Base-by-base conservation (phyloP, 2,329 filamentous ascomycete species). In the Xylariaceae sp. region DNA sequence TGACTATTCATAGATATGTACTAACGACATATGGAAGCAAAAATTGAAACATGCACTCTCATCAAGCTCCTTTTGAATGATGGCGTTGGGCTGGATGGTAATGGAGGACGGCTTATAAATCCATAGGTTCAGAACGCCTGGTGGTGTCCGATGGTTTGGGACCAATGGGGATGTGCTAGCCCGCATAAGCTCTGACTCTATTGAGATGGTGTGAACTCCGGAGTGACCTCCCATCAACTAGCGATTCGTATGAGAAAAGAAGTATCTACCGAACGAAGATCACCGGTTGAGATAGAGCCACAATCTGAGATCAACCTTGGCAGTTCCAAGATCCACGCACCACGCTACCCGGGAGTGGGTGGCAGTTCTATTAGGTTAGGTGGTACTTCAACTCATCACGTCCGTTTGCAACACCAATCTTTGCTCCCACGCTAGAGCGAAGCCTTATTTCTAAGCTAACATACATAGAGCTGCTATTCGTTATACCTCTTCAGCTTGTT, bases 21-120 rank as follows among this genome's bases (percentile, higher is more conserved):
- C 21, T 44, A 21, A 4, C 32, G 6, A 37, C 6, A 10, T 29
- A 29, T 29, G 32, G 9, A 7, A 16, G 14, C 32, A 23, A 20
- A n/a, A n/a, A n/a, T n/a, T n/a, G n/a, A n/a, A n/a, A n/a, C n/a
- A n/a, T n/a, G n/a, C n/a, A n/a, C n/a, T n/a, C n/a, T n/a, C n/a
- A n/a, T n/a, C n/a, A n/a, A n/a, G n/a, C n/a, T n/a, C n/a, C n/a
- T n/a, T n/a, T n/a, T 19, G 20, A 5, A 20, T 20, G 19, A n/a
- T 43, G 9, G 20, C 18, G n/a, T 43, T 4, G 41, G 7, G 43
- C 44, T 16, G n/a, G 23, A 5, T 19, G 18, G 19, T 47, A 41
- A 40, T 53, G 18, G 23, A 45, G 50, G 21, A 18, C 12, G 40
- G 57, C 57, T 62, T 54, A 57, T 60, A 60, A 60, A 60, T 60